Percentiles rank a stretch among this genome's conserved stretches.
phyloP scores from a whole-genome alignment of 495 filamentous ascomycete genomes.

The Parathielavia hyrcaniae region DNA sequence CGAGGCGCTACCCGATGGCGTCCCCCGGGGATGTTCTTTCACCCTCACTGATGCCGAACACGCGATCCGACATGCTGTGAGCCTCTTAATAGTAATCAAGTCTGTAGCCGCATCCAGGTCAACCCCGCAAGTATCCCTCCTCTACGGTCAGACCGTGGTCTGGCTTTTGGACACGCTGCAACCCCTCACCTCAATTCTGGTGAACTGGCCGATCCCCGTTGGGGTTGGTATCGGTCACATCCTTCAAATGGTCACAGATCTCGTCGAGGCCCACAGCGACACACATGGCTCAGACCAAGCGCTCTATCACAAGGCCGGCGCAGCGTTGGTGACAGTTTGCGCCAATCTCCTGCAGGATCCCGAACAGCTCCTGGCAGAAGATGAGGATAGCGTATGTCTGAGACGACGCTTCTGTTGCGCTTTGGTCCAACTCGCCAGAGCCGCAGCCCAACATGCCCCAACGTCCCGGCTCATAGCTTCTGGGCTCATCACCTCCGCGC shows the following conservation, averaged over 20 bases:
- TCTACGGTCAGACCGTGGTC: constrained; percentile 24
- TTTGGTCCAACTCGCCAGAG: constrained; percentile 32
- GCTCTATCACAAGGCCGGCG: constrained; percentile 32
- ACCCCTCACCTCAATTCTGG: constrained; percentile 26
- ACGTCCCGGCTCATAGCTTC: constrained; percentile 33
- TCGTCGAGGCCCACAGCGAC: constrained; percentile 19
- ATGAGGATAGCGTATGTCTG: constrained; percentile 14
- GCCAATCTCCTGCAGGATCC: constrained; percentile 24
- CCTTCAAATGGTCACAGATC: constrained; percentile 26
- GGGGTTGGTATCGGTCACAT: constrained; percentile 23
- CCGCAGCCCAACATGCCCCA: constrained; percentile 26
- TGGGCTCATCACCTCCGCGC: constrained; percentile 28
- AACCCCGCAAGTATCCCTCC: constrained; percentile 9
- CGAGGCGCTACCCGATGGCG: constrained; percentile 9
- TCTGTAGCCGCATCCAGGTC: neutral
- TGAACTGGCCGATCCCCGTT: constrained; percentile 25
- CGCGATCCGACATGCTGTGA: constrained; percentile 26
- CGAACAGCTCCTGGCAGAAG: constrained; percentile 18
- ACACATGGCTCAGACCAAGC: constrained; percentile 18
- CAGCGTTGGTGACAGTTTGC: constrained; percentile 30
- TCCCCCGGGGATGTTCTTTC: constrained; percentile 19
- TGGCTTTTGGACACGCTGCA: constrained; percentile 38
- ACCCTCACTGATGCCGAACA: constrained; percentile 21
- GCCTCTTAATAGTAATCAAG: constrained; percentile 25
- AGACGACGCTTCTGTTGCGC: constrained; percentile 25